Evolutionary conservation across 176 grass and related monocot species (phyloP).

Genomic region (Phragmites australis): DNA sequence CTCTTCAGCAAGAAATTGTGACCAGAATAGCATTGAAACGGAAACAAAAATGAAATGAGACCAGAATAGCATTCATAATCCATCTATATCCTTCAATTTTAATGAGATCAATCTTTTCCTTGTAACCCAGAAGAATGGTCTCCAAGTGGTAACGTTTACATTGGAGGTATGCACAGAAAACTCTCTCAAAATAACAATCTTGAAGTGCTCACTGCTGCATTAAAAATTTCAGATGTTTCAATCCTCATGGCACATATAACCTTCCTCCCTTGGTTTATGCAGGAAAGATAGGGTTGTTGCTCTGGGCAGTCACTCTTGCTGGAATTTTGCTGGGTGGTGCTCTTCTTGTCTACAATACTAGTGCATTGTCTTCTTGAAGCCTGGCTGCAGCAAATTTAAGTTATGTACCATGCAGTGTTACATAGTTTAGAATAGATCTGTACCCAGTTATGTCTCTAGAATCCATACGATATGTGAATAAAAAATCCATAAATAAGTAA

Average conservation of each 20-base stretch:
- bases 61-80: neutral
- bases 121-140: slow-evolving; percentile 72
- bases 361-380: slow-evolving; percentile 55
- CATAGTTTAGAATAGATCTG: neutral
- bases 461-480: neutral
- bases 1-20: slow-evolving; percentile 1
- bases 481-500: neutral
- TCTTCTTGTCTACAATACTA: slow-evolving; percentile 91
- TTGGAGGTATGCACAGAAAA: slow-evolving; percentile 59
- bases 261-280: slow-evolving; percentile 38
- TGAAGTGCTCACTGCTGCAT: slow-evolving; percentile 2
- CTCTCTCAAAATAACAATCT: neutral
- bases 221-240: neutral
- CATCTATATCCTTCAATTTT: slow-evolving; percentile 1
- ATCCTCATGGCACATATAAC: neutral
- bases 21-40: neutral
- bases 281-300: slow-evolving; percentile 83
- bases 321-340: slow-evolving; percentile 74
- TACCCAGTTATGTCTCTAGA: neutral
- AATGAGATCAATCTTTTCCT: neutral
- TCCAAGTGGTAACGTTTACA: slow-evolving; percentile 68
- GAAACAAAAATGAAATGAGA: neutral
- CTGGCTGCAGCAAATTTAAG: neutral
- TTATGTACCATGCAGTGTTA: slow-evolving; percentile 18
- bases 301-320: slow-evolving; percentile 78